Evolutionary conservation across 2,329 filamentous ascomycete species (phyloP), one percentile per base, ranked within the genome.

Genomic region (Penicillium freii): DNA sequence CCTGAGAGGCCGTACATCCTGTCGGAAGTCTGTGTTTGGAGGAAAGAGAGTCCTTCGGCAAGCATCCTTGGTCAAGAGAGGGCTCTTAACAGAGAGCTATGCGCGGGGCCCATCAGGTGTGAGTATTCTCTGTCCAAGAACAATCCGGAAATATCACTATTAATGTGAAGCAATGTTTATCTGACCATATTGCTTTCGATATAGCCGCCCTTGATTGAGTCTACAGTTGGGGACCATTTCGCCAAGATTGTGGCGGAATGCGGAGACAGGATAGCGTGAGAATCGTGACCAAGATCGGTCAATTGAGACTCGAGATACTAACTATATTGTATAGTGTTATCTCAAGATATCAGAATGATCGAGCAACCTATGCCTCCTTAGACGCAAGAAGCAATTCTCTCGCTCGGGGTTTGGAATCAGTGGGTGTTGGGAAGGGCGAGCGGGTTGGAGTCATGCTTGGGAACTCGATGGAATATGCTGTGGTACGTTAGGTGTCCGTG

Each of bases 401-500:
- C 9, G 91, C 92, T 1, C 78, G 82, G 50, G 89, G 90, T 0
- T 77, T 97, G 17, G 77, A 82, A 25, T 84, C 83, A 0, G 77
- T 88, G 0, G 91, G 91, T 3, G 89, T 97, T 1, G 80, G 77
- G 59, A 95, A 92, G 69, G 92, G 91, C 5, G 88, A 95, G 71
- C 83, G 91, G 33, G 90, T 97, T 11, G 92, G 90, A 15, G 86
- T 97, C 27, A 93, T 88, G 59, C 78, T 97, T 51, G 93, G 93
- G 17, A 97, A 96, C 74, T 87, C 86, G 42, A 79, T 88, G 65
- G 92, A 96, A 73, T 93, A 91, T 71, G 91, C 90, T 3, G 87
- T 88, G 49, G 82, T 94, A 74, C 68, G 79, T 56, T 23, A 29
- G 13, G 1, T 25, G 2, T 9, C 23, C 1, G 5, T 8, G 15